A percentile compares a stretch with the other conserved stretches of the same genome.
These are phyloP conservation scores for Alnus rubra DNA, from an alignment of 306 rosid genomes.

Conservation along the genomic window DNA sequence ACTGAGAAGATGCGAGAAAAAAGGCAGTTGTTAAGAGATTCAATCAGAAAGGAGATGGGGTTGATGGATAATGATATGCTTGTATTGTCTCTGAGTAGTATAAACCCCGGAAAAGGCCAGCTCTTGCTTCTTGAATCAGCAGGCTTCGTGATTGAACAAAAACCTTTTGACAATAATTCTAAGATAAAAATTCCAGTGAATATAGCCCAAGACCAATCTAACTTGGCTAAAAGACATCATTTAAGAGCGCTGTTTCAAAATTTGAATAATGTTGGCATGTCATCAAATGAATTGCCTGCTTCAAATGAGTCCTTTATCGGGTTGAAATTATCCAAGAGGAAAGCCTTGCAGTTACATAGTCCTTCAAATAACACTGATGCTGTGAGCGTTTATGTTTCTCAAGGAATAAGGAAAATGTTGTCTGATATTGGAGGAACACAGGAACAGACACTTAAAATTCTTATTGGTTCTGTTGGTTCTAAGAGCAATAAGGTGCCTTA, in stretches of 20 bases:
- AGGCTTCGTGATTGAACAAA: slow-evolving; percentile 38
- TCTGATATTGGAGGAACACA: slow-evolving; percentile 31
- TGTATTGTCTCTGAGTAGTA: slow-evolving; percentile 81
- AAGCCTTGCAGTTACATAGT: slow-evolving; percentile 22
- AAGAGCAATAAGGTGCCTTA: slow-evolving; percentile 89
- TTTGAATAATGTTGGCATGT: slow-evolving; percentile 35
- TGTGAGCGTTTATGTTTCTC: slow-evolving; percentile 27
- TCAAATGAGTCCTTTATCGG: slow-evolving; percentile 29
- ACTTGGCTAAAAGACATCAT: slow-evolving; percentile 51
- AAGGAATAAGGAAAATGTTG: slow-evolving; percentile 44
- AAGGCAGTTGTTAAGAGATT: slow-evolving; percentile 57
- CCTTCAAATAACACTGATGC: slow-evolving; percentile 34
- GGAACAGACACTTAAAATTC: slow-evolving; percentile 51
- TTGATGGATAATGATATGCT: slow-evolving; percentile 71
- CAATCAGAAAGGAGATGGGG: slow-evolving; percentile 76
- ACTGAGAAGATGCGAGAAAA: slow-evolving; percentile 61
- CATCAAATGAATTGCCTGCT: slow-evolving; percentile 31
- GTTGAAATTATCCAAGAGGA: slow-evolving; percentile 33
- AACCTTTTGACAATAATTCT: slow-evolving; percentile 32
- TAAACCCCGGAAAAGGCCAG: slow-evolving; percentile 93
- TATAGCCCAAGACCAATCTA: slow-evolving; percentile 40
- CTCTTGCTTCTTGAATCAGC: slow-evolving; percentile 77
- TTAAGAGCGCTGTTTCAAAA: slow-evolving; percentile 55
- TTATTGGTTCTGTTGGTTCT: slow-evolving; percentile 90
- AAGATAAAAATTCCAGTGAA: slow-evolving; percentile 30